Percentiles rank a stretch among this genome's conserved stretches.
These are phyloP conservation scores for Syzygium malaccense DNA, from an alignment of 441 rosid genomes.

Conservation along the genomic window DNA sequence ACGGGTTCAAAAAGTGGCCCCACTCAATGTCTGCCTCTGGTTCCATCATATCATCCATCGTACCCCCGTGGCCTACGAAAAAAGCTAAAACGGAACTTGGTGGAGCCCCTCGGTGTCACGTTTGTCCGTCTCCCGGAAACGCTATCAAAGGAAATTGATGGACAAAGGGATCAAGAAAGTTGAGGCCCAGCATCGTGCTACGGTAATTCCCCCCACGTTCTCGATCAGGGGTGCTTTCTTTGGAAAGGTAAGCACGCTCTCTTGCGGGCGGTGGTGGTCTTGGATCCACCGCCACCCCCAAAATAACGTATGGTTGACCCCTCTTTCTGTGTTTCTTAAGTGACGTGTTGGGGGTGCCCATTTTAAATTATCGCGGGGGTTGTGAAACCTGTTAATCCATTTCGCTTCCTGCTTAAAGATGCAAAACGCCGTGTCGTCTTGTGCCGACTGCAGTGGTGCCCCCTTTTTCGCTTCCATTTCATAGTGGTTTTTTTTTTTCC, in stretches of 20 bases:
- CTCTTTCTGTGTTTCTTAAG: not conserved
- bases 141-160: not conserved
- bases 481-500: too few species aligned
- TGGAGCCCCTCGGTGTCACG: not conserved
- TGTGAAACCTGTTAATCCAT: not conserved
- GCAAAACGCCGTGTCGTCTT: not conserved
- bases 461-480: too few species aligned
- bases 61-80: not conserved
- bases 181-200: not conserved
- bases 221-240: not conserved
- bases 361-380: not conserved
- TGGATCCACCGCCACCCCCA: not conserved
- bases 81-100: not conserved
- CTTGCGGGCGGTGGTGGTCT: not conserved
- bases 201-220: not conserved
- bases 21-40: not conserved
- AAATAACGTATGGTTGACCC: not conserved
- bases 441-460: not conserved
- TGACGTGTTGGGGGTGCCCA: not conserved
- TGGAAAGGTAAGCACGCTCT: not conserved
- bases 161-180: not conserved
- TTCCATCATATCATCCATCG: not conserved
- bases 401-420: not conserved
- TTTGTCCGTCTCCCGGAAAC: not conserved
- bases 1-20: not conserved